Evolutionary conservation across 73 alveolate species (phyloP).

Genomic region (Diophrys sp.): DNA sequence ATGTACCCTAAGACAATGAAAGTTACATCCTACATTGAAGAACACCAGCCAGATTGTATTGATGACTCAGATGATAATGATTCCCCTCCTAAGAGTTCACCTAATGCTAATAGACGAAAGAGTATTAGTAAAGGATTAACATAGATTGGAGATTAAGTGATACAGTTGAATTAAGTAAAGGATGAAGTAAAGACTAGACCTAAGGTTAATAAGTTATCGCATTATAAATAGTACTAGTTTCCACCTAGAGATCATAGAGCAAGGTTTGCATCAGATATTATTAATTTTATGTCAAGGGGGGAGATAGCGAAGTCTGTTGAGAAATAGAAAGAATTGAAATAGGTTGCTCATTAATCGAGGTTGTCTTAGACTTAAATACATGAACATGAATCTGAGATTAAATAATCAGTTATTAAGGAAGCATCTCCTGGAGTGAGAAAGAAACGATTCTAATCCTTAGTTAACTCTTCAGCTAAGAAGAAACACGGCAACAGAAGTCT

Average conservation of each 20-base stretch:
- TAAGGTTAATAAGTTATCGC: not conserved
- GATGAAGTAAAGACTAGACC: not conserved
- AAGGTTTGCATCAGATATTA: not conserved
- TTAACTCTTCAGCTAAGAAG: no score
- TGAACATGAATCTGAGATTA: no score
- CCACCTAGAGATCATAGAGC: not conserved
- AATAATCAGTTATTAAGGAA: no score
- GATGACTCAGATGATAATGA: not conserved
- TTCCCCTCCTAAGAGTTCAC: not conserved
- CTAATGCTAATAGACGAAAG: not conserved
- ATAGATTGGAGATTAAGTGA: not conserved
- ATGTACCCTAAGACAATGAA: constrained; percentile 13
- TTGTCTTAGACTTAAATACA: no score
- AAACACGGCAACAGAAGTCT: no score
- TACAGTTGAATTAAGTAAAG: no score
- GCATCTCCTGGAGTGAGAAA: no score
- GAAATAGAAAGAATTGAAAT: no score
- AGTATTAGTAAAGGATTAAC: not conserved
- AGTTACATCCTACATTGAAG: not conserved
- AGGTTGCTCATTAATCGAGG: no score
- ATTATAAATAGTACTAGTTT: not conserved
- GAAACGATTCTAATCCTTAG: no score
- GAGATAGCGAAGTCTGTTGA: not conserved
- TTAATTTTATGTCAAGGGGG: not conserved
- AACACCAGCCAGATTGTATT: not conserved